These are phyloP conservation scores for Aspergillus ochraceus DNA, from an alignment of 2,329 filamentous ascomycete species.

Conservation along the genomic window DNA sequence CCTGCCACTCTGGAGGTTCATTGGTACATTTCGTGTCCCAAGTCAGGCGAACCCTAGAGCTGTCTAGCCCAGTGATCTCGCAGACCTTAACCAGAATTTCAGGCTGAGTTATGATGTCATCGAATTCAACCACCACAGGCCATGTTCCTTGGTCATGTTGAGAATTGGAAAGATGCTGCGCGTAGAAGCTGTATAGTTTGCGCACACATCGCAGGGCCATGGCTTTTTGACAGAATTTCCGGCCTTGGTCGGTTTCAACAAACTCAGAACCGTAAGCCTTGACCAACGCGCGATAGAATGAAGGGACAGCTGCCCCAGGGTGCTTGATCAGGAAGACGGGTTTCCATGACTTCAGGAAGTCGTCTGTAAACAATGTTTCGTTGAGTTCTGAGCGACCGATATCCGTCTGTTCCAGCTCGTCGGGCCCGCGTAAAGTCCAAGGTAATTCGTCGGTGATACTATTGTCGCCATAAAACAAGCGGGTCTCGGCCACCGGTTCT, in stretches of 20 bases:
- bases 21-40: neutral
- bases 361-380: constrained; percentile 30
- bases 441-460: neutral
- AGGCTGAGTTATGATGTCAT: constrained; percentile 28
- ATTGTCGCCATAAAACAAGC: neutral
- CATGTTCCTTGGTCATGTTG: neutral
- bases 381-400: constrained; percentile 14
- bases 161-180: neutral
- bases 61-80: constrained; percentile 22
- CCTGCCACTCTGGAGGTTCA: neutral
- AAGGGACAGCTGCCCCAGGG: constrained; percentile 36
- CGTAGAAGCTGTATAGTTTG: constrained; percentile 5
- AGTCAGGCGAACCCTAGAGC: neutral
- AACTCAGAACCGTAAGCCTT: neutral
- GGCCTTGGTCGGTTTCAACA: neutral
- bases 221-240: neutral
- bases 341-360: constrained; percentile 25
- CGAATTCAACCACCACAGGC: constrained; percentile 28
- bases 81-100: constrained; percentile 14
- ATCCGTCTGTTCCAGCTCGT: neutral
- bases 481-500: neutral
- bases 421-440: neutral
- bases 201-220: neutral
- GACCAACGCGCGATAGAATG: constrained; percentile 26
- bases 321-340: constrained; percentile 35